Percentiles rank a stretch among this genome's conserved stretches.
phyloP scores from a whole-genome alignment of 129 eudicot genomes.

The Logfia minima region DNA sequence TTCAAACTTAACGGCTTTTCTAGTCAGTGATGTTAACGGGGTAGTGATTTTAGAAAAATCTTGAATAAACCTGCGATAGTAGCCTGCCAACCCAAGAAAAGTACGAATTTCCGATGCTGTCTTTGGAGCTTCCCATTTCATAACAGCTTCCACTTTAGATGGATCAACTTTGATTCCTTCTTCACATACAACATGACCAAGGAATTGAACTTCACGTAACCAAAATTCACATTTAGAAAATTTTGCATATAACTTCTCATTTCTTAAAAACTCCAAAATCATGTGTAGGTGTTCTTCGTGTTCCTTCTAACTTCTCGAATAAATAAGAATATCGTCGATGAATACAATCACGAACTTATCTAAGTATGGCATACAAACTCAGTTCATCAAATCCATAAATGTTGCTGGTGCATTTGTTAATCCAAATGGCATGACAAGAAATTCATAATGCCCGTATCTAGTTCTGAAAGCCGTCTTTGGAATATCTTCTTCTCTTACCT shows the following conservation, averaged over 20 bases:
- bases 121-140: neutral
- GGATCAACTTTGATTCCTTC: neutral
- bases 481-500: no score
- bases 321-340: no score
- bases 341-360: neutral
- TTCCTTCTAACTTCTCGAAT: no score
- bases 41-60: no score
- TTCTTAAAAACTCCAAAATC: neutral
- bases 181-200: neutral
- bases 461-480: no score
- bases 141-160: neutral
- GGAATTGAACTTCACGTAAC: no score
- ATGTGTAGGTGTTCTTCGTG: neutral
- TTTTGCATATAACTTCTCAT: no score
- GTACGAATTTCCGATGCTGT: neutral
- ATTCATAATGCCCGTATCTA: no score
- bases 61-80: neutral
- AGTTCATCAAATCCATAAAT: neutral
- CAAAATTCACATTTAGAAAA: neutral
- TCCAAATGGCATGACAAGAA: no score
- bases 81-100: neutral
- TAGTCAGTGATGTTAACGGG: no score
- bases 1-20: no score
- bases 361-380: neutral
- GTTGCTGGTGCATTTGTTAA: no score